Evolutionary conservation across 1,139 yeast genomes (phyloP).

Genomic region (Yamadazyma mexicana): DNA sequence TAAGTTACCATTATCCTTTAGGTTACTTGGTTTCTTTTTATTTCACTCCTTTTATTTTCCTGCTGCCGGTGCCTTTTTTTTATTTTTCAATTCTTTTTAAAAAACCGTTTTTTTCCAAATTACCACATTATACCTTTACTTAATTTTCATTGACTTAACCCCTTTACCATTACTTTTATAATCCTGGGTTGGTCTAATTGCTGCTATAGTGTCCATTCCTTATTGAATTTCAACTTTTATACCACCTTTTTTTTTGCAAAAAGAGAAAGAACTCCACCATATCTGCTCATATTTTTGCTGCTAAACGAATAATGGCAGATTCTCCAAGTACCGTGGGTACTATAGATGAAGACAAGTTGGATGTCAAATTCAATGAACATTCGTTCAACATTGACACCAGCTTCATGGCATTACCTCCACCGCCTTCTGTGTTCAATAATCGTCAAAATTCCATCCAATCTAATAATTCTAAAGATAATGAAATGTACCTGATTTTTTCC

Average conservation of each 20-base stretch:
- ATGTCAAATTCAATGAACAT: constrained; percentile 8
- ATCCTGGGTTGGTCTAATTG: no score
- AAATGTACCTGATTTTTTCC: constrained; percentile 24
- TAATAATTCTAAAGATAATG: constrained; percentile 14
- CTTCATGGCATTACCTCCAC: constrained; percentile 13
- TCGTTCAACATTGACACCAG: constrained; percentile 2
- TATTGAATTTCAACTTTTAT: background rate
- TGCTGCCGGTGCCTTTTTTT: background rate
- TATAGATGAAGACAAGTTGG: constrained; percentile 15
- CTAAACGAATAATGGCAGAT: constrained; percentile 10
- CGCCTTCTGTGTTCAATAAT: constrained; percentile 22
- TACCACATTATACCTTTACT: no score
- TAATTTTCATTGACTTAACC: no score
- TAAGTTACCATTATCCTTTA: background rate
- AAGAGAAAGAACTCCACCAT: no score
- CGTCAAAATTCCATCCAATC: constrained; percentile 18
- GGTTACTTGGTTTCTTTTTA: background rate
- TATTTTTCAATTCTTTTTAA: background rate
- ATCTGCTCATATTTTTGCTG: background rate
- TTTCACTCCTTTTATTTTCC: no score
- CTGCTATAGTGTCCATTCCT: no score
- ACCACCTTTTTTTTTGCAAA: background rate
- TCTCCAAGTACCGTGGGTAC: constrained; percentile 18
- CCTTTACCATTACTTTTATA: no score
- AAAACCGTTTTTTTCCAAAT: background rate